Evolutionary conservation across 768 basidiomycete genomes (phyloP).

Genomic region (Gloeostereum incarnatum): DNA sequence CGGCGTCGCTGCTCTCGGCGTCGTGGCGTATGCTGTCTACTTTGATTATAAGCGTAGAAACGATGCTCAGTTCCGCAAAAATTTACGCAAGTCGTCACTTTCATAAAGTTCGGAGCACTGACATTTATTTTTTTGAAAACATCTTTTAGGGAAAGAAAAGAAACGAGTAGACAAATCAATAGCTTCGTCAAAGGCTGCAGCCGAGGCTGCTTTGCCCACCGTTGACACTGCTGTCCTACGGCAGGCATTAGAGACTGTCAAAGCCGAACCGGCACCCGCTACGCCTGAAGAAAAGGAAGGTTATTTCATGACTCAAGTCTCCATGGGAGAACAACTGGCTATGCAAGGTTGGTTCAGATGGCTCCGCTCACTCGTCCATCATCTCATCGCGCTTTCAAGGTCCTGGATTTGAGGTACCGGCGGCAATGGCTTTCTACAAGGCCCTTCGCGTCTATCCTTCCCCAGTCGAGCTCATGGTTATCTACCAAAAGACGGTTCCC

Average conservation of each 20-base stretch:
- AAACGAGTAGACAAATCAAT: constrained; percentile 74
- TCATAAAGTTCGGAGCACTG: constrained; percentile 7
- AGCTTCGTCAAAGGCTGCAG: constrained; percentile 38
- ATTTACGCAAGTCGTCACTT: constrained; percentile 54
- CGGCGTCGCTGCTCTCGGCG: constrained; percentile 41
- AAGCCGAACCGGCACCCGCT: constrained; percentile 57
- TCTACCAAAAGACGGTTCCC: constrained; percentile 89
- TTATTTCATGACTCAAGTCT: constrained; percentile 89
- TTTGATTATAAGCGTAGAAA: constrained; percentile 94
- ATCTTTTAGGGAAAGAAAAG: constrained; percentile 74
- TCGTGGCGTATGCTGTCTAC: constrained; percentile 80
- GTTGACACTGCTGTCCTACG: constrained; percentile 46
- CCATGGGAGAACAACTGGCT: constrained; percentile 78
- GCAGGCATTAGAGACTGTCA: constrained; percentile 56
- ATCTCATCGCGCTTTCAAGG: constrained; percentile 34
- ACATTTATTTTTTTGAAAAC: constrained; percentile 3
- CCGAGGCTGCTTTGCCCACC: constrained; percentile 17
- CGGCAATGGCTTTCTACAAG: constrained; percentile 87
- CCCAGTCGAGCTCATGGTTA: constrained; percentile 88
- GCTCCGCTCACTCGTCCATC: constrained; percentile 1
- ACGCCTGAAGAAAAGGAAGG: constrained; percentile 72
- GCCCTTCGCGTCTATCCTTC: constrained; percentile 92
- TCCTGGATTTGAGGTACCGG: constrained; percentile 63
- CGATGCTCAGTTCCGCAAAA: constrained; percentile 80
- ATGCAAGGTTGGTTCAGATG: constrained; percentile 48